Base-by-base conservation (phyloP, 2,329 filamentous ascomycete genomes). In the Colletotrichum paranaense region DNA sequence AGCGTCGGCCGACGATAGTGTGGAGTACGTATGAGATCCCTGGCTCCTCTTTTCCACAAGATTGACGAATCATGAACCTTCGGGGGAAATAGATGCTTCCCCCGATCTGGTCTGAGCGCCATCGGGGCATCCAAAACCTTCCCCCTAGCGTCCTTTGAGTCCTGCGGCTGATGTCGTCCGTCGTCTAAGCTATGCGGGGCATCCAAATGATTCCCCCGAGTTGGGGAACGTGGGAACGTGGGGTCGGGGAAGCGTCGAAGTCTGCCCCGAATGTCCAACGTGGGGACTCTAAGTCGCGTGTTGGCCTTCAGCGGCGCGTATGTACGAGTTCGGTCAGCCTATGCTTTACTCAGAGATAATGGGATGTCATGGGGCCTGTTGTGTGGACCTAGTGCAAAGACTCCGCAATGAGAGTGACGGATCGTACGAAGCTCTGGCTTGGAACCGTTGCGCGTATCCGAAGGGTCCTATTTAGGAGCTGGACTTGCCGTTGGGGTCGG, bases 91-190 rank as follows among this genome's bases (percentile, higher is more conserved):
- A 78, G 77, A 75, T 35, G 1, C 0, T 52, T 64, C 49, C 75
- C 75, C 75, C 76, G 71, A 71, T 1, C 16, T 4, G 11, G 22
- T 11, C 12, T 49, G 35, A 32, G 26, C 55, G 53, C 19, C n/a
- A 11, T 75, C 70, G 74, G 74, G 71, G 74, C 58, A 74, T 55
- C 24, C 24, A 71, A 75, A 70, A 62, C 7, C 71, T 68, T 75
- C 32, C 67, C 74, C 74, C 74, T 73, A 74, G 73, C 70, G 73
- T 35, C 16, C 4, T 81, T 85, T 57, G 38, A 8, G 80, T 8
- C 11, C 24, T 16, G 19, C 55, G 65, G 65, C 28, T 22, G 56
- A 55, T 16, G 56, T 55, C 16, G 64, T 46, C 63, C 32, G 53
- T 24, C 16, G 38, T 19, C 38, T 42, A 42, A 32, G 4, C 7